Percentiles rank a stretch among this genome's conserved stretches.
Evolutionary conservation across 129 eudicot genomes (phyloP).

Genomic region (Logfia minima): DNA sequence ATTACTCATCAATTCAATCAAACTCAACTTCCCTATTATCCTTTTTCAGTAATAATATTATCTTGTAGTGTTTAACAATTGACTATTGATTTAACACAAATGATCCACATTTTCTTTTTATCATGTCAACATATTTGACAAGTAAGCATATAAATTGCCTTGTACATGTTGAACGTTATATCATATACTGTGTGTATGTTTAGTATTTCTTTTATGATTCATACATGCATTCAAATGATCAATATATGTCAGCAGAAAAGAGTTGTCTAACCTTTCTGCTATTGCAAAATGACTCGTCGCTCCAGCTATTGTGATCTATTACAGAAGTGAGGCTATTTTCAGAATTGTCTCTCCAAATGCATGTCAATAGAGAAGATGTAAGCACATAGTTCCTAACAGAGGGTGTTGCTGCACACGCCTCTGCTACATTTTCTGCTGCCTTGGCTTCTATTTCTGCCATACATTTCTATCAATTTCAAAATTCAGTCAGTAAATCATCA

Average conservation of each 20-base stretch:
- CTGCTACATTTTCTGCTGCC: conserved; percentile 57
- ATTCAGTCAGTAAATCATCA: background rate
- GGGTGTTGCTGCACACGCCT: conserved; percentile 59
- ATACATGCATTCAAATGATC: background rate
- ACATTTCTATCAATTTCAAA: conserved; percentile 47
- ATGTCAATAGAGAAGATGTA: conserved; percentile 73
- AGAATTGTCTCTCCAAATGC: conserved; percentile 61
- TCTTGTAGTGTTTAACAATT: no score
- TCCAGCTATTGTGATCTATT: conserved; percentile 65
- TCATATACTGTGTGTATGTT: no score
- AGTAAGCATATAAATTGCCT: background rate
- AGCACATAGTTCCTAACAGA: conserved; percentile 65
- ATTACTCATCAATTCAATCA: no score
- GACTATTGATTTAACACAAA: no score
- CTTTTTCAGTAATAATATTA: no score
- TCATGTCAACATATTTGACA: background rate
- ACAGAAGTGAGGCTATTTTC: conserved; percentile 23
- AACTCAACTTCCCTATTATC: no score
- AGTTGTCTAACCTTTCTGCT: conserved; percentile 54
- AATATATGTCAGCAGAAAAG: no score
- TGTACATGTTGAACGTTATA: background rate
- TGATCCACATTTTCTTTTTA: no score
- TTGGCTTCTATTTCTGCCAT: conserved; percentile 77
- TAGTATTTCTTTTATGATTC: no score
- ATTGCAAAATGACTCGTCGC: conserved; percentile 62